A percentile compares a stretch with the other conserved stretches of the same genome.
These are phyloP conservation scores for Podospora pseudocomata DNA, from an alignment of 495 filamentous ascomycete genomes.

Conservation along the genomic window DNA sequence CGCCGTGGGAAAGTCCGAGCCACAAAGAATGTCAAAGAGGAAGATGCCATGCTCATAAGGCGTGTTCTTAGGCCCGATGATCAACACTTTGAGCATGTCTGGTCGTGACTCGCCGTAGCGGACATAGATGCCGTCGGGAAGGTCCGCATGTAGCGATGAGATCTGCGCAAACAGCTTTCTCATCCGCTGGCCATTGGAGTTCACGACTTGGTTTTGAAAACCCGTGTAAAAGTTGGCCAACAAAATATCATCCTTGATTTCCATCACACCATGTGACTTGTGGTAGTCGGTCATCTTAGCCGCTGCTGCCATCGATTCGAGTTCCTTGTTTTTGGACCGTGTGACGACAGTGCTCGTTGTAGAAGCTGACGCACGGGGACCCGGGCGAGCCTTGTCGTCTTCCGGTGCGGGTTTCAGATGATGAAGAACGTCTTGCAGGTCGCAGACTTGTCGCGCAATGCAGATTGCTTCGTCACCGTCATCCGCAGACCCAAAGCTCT, in stretches of 20 bases:
- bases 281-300: slow-evolving; percentile 31
- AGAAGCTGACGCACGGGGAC: neutral
- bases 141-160: slow-evolving; percentile 45
- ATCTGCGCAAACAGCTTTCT: slow-evolving; percentile 51
- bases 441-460: neutral
- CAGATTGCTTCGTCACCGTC: neutral
- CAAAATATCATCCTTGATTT: slow-evolving; percentile 38
- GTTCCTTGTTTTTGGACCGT: slow-evolving; percentile 4
- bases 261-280: slow-evolving; percentile 35
- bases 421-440: neutral
- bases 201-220: neutral
- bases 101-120: slow-evolving; percentile 49
- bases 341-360: neutral
- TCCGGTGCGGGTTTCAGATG: neutral
- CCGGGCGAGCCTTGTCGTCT: neutral
- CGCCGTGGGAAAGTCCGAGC: slow-evolving; percentile 42
- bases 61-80: slow-evolving; percentile 53
- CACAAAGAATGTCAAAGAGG: slow-evolving; percentile 57
- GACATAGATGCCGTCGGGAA: slow-evolving; percentile 59
- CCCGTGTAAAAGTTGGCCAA: neutral
- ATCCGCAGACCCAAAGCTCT: neutral
- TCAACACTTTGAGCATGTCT: slow-evolving; percentile 57
- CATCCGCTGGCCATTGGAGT: slow-evolving; percentile 36
- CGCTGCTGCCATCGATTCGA: neutral
- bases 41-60: slow-evolving; percentile 62